phyloP scores from a whole-genome alignment of 257 asterid species.

The Perilla frutescens region DNA sequence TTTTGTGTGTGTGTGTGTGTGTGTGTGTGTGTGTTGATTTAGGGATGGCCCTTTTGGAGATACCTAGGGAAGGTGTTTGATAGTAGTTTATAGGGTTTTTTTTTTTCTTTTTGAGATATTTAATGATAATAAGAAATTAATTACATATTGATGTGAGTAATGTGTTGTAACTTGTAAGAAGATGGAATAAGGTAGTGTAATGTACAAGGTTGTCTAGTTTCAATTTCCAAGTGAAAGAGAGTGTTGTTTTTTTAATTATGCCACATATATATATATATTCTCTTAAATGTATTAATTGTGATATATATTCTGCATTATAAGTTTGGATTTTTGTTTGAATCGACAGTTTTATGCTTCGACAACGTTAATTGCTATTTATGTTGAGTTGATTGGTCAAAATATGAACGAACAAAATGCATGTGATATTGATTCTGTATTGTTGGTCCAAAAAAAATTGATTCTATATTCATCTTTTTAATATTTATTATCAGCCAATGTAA shows the following conservation, averaged over 20 bases:
- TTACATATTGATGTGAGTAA: background rate
- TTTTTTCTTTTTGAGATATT: background rate
- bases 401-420: background rate
- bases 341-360: background rate
- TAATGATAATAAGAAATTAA: no score
- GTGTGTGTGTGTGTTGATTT: background rate
- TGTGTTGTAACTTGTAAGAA: constrained; percentile 8
- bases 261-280: background rate
- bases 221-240: background rate
- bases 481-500: no score
- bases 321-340: background rate
- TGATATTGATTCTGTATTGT: background rate
- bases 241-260: constrained; percentile 11
- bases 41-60: background rate
- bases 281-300: background rate
- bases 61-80: background rate
- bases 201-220: constrained; percentile 24
- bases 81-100: background rate
- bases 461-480: background rate
- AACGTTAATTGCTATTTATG: background rate
- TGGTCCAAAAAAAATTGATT: background rate
- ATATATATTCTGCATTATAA: background rate
- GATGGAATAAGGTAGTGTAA: constrained; percentile 29
- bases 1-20: background rate
- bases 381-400: background rate